Conservation (phyloP, 2,329 filamentous ascomycete species). For the Fusarium sp. region DNA sequence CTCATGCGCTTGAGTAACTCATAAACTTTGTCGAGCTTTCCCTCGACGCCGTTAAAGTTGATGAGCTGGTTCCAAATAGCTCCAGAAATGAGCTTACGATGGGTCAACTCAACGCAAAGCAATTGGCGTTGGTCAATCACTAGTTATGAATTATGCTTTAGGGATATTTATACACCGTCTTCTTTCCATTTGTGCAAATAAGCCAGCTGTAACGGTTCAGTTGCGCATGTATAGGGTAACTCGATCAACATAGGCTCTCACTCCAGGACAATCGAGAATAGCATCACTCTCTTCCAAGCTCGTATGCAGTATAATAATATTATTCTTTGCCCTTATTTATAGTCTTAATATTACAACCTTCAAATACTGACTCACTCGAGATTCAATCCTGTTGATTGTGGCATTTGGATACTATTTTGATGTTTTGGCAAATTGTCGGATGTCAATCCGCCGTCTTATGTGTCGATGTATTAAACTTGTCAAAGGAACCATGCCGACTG, state of each 20-base stretch:
- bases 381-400: background rate
- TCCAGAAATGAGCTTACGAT: slow-evolving; percentile 64
- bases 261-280: background rate
- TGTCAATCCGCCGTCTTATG: background rate
- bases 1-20: slow-evolving; percentile 64
- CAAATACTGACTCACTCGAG: background rate
- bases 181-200: background rate
- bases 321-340: no score
- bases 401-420: rapidly evolving
- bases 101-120: slow-evolving; percentile 62
- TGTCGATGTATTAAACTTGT: background rate
- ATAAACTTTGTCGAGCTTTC: slow-evolving; percentile 64
- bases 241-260: rapidly evolving
- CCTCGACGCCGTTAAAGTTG: slow-evolving; percentile 73
- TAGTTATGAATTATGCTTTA: background rate
- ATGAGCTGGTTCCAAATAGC: slow-evolving; percentile 85
- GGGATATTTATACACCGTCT: background rate
- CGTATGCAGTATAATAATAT: background rate
- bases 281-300: no score
- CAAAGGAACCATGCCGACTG: slow-evolving; percentile 12
- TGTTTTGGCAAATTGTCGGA: background rate
- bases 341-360: no score
- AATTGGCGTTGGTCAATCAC: background rate
- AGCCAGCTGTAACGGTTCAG: background rate
- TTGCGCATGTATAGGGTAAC: background rate